Evolutionary conservation across 176 grass and related monocot species (phyloP).

Genomic region (Chrysopogon serrulatus): DNA sequence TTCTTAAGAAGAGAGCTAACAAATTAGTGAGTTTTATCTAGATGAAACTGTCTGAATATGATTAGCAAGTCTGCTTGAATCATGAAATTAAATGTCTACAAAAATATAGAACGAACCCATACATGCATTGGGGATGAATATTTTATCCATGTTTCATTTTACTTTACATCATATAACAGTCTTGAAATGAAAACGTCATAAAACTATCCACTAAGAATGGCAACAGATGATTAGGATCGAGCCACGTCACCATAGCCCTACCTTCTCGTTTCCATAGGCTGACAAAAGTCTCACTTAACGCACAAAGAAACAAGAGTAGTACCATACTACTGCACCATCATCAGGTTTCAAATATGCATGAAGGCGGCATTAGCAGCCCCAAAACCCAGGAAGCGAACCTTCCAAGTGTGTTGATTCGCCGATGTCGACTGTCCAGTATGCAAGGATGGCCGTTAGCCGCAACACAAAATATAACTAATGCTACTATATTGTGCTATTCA

Average conservation of each 20-base stretch:
- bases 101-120: no score
- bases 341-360: neutral
- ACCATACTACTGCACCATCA: neutral
- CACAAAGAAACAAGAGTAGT: neutral
- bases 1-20: no score
- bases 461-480: no score
- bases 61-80: no score
- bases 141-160: no score
- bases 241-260: neutral
- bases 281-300: neutral
- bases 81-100: no score
- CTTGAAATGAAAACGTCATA: no score
- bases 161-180: no score
- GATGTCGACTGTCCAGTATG: conserved; percentile 4
- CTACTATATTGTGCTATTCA: neutral
- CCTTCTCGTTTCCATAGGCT: neutral
- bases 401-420: neutral
- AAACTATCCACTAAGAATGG: no score
- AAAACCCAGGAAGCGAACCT: conserved; percentile 16
- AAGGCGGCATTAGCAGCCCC: neutral
- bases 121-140: no score
- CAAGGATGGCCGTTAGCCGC: neutral
- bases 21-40: no score
- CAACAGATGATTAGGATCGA: neutral
- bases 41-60: no score